Conservation (phyloP, 169 alveolate genomes). For the Plasmodium sp. region DNA sequence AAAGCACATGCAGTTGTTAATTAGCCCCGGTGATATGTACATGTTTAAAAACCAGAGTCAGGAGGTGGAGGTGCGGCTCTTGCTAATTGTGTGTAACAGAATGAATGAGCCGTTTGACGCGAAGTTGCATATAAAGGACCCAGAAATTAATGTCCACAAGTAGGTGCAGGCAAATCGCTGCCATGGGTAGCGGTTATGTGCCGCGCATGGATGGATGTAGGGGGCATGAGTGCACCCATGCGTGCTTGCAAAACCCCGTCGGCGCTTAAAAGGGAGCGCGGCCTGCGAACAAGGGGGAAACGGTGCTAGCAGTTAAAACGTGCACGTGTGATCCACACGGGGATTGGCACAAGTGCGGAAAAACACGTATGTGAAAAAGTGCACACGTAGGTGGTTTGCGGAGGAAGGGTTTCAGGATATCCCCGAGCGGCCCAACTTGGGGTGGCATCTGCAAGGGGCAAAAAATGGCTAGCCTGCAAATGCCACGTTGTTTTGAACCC, state of each 20-base stretch:
- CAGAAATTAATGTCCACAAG: conserved; percentile 25
- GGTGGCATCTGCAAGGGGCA: background rate
- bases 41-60: conserved; percentile 76
- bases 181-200: background rate
- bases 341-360: background rate
- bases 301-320: background rate
- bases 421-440: background rate
- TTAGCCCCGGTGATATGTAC: conserved; percentile 75
- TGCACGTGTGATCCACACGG: background rate
- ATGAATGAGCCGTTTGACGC: conserved; percentile 71
- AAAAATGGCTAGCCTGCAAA: background rate
- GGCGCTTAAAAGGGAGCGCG: background rate
- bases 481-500: background rate
- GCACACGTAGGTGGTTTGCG: background rate
- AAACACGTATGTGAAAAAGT: background rate
- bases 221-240: background rate
- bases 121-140: conserved; percentile 64
- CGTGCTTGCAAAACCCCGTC: background rate
- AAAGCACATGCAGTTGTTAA: conserved; percentile 75
- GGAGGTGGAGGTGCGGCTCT: conserved; percentile 60
- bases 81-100: conserved; percentile 67
- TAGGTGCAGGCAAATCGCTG: background rate
- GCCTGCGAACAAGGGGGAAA: background rate
- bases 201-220: conserved; percentile 6
- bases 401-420: background rate